Conservation (phyloP, 2,329 filamentous ascomycete genomes). For the Botrytis galanthina region DNA sequence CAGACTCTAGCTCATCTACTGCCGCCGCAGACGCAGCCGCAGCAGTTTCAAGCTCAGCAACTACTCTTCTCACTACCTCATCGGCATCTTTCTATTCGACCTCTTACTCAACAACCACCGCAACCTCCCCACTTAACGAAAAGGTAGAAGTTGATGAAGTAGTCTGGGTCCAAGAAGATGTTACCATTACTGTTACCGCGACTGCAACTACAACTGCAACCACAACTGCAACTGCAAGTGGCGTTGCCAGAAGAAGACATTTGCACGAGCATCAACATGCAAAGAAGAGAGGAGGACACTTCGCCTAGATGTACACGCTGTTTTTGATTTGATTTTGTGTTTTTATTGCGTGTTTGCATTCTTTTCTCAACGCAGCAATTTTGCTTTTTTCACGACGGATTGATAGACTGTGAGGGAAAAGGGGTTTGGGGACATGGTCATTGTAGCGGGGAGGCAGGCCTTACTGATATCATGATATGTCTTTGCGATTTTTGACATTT, state of each 20-base stretch:
- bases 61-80: constrained; percentile 24
- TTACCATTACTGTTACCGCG: constrained; percentile 39
- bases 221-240: not conserved
- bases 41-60: constrained; percentile 11
- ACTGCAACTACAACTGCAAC: not conserved
- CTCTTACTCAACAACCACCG: constrained; percentile 48
- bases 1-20: not conserved
- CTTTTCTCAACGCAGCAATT: not conserved
- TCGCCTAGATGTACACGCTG: not conserved
- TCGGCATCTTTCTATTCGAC: constrained; percentile 46
- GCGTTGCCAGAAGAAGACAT: constrained; percentile 15
- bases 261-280: constrained; percentile 15
- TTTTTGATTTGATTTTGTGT: constrained; percentile 2
- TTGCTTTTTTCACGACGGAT: constrained; percentile 1
- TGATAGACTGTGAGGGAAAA: not conserved
- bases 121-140: constrained; percentile 40
- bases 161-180: constrained; percentile 52
- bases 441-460: constrained; percentile 4
- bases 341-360: not conserved
- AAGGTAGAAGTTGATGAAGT: constrained; percentile 50
- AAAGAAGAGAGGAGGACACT: constrained; percentile 10
- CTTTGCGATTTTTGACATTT: not conserved
- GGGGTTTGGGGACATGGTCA: not conserved
- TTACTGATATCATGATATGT: not conserved
- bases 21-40: not conserved